Evolutionary conservation across 495 filamentous ascomycete genomes (phyloP).

Genomic region (Xylaria cubensis): DNA sequence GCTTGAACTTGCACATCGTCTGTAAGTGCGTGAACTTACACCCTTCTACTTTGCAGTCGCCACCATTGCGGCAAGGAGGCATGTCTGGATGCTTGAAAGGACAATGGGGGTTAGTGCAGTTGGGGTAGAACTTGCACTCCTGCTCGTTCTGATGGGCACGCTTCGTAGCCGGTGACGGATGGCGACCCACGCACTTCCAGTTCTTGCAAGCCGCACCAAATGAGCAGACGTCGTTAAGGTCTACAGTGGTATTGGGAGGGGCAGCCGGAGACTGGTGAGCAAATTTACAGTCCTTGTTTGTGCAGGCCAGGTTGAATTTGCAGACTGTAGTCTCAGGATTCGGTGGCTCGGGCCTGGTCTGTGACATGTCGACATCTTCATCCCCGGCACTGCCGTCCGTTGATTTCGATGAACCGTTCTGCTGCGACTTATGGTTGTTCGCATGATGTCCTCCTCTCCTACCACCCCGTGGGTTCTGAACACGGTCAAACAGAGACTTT

Average conservation of each 20-base stretch:
- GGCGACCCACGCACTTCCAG: slow-evolving; percentile 86
- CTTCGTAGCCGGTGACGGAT: slow-evolving; percentile 88
- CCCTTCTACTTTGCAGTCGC: slow-evolving; percentile 80
- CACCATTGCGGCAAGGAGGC: slow-evolving; percentile 86
- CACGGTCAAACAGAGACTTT: slow-evolving; percentile 80
- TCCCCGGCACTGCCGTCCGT: slow-evolving; percentile 39
- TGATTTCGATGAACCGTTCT: slow-evolving; percentile 35
- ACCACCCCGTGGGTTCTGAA: slow-evolving; percentile 55
- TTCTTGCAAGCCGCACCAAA: slow-evolving; percentile 95
- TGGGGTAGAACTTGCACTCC: slow-evolving; percentile 93
- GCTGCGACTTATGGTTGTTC: slow-evolving; percentile 39
- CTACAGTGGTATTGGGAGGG: slow-evolving; percentile 75
- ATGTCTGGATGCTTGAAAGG: slow-evolving; percentile 85
- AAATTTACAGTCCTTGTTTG: slow-evolving; percentile 86
- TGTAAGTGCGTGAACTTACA: slow-evolving; percentile 91
- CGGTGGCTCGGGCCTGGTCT: slow-evolving; percentile 51
- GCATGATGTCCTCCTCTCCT: slow-evolving; percentile 47
- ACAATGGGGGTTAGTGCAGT: slow-evolving; percentile 87
- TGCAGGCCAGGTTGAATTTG: slow-evolving; percentile 87
- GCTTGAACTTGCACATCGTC: slow-evolving; percentile 86
- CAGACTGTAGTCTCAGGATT: slow-evolving; percentile 72
- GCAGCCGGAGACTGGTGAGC: slow-evolving; percentile 95
- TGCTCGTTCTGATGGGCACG: slow-evolving; percentile 77
- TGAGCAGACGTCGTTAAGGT: slow-evolving; percentile 78
- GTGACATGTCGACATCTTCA: slow-evolving; percentile 61